Evolutionary conservation across 768 basidiomycete genomes (phyloP).

Genomic region (Agaricus blazei): DNA sequence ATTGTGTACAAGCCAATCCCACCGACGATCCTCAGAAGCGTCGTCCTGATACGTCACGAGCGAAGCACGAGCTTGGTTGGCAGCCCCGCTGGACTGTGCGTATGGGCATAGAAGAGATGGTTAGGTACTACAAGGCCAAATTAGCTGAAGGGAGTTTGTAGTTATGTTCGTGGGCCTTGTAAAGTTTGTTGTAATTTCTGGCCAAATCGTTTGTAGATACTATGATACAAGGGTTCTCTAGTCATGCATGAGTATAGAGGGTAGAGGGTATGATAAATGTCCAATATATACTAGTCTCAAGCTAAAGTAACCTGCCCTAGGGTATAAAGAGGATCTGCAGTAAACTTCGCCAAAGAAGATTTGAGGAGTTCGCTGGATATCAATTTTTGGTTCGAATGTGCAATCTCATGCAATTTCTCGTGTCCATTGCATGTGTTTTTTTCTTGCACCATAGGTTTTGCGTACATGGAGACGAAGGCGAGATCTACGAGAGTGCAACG

Average conservation of each 20-base stretch:
- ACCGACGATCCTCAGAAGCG: slow-evolving; percentile 94
- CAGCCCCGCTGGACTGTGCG: slow-evolving; percentile 89
- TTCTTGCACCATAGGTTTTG: not conserved
- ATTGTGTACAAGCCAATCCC: slow-evolving; percentile 77
- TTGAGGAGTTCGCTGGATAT: not conserved
- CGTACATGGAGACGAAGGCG: not conserved
- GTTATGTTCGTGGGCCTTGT: not conserved
- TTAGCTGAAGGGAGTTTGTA: slow-evolving; percentile 81
- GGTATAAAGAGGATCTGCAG: not conserved
- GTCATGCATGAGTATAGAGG: not conserved
- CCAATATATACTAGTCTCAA: not conserved
- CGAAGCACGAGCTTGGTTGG: slow-evolving; percentile 82
- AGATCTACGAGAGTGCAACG: not conserved
- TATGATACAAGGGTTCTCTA: not conserved
- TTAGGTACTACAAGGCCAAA: slow-evolving; percentile 86
- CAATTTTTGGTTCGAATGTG: not conserved
- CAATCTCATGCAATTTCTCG: not conserved
- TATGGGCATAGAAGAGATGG: slow-evolving; percentile 95
- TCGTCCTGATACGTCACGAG: slow-evolving; percentile 88
- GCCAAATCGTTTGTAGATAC: not conserved
- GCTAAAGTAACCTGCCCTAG: not conserved
- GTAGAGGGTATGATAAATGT: slow-evolving; percentile 1
- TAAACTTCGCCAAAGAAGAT: not conserved
- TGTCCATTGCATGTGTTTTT: not conserved
- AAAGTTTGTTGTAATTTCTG: not conserved